phyloP scores from a whole-genome alignment of 305 asterid genomes.

The Fraxinus paxiana region DNA sequence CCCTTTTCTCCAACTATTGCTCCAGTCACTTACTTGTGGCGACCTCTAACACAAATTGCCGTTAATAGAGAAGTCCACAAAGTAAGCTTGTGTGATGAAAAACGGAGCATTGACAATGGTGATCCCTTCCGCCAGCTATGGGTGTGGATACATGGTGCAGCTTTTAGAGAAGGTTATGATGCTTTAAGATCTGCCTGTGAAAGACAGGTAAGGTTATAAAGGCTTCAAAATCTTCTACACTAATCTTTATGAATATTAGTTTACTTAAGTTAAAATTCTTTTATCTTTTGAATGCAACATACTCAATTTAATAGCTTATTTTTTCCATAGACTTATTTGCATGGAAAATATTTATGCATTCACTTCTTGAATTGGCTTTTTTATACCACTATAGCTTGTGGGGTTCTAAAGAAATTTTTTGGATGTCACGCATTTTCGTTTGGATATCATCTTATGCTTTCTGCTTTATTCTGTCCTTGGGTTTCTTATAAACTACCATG shows the following conservation, averaged over 20 bases:
- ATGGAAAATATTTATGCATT: constrained; percentile 1
- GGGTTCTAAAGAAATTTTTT: neutral
- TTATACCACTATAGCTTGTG: neutral
- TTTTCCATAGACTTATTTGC: neutral
- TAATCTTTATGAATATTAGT: neutral
- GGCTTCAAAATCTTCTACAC: neutral
- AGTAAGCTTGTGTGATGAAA: constrained; percentile 22
- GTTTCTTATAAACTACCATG: neutral
- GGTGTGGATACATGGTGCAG: constrained; percentile 89
- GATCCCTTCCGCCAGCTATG: constrained; percentile 50
- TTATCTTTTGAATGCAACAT: neutral
- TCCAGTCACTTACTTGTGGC: constrained; percentile 51
- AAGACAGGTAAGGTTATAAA: constrained; percentile 38
- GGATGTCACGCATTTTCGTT: neutral
- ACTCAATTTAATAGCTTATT: neutral
- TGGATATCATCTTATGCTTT: neutral
- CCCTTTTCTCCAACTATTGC: constrained; percentile 36
- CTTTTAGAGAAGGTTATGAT: constrained; percentile 66
- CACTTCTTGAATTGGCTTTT: constrained; percentile 10
- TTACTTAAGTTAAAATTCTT: neutral
- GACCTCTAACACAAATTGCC: constrained; percentile 6
- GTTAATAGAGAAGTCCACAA: constrained; percentile 24
- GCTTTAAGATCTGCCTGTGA: constrained; percentile 55
- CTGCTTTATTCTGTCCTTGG: neutral
- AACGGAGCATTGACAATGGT: constrained; percentile 22